phyloP scores from a whole-genome alignment of 345 rosid species.

The Leavenworthia alabamica region DNA sequence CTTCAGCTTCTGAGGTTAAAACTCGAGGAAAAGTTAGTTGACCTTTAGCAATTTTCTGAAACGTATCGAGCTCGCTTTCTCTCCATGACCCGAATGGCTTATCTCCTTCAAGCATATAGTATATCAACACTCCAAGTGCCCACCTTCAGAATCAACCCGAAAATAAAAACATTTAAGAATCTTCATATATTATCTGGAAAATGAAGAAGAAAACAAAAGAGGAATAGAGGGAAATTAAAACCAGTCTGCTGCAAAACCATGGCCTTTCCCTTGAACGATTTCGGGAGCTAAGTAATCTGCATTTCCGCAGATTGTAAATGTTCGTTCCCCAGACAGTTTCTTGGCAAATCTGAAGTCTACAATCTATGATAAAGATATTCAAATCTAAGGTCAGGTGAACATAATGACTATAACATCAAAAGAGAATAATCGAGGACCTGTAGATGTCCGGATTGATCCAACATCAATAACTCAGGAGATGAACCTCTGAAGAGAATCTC shows the following conservation, averaged over 20 bases:
- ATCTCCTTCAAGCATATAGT: slow-evolving; percentile 72
- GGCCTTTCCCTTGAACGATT: slow-evolving; percentile 84
- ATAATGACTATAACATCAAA: neutral
- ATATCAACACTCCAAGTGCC: slow-evolving; percentile 84
- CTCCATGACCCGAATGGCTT: slow-evolving; percentile 89
- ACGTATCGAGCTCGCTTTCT: slow-evolving; percentile 65
- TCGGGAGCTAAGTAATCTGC: slow-evolving; percentile 83
- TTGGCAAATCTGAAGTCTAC: slow-evolving; percentile 88
- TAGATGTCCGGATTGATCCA: slow-evolving; percentile 71
- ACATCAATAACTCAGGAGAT: slow-evolving; percentile 75
- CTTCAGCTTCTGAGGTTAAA: slow-evolving; percentile 55
- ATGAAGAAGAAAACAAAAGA: neutral
- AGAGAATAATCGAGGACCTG: slow-evolving; percentile 37
- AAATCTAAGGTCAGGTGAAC: neutral
- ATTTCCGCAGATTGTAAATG: slow-evolving; percentile 86
- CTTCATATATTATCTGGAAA: neutral
- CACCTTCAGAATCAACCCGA: slow-evolving; percentile 42
- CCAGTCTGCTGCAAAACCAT: slow-evolving; percentile 85
- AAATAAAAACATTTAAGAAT: neutral
- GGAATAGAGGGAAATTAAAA: slow-evolving; percentile 20
- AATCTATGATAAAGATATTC: slow-evolving; percentile 36
- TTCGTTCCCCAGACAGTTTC: slow-evolving; percentile 55
- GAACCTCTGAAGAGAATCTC: slow-evolving; percentile 80
- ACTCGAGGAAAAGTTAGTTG: slow-evolving; percentile 51
- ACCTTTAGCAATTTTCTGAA: slow-evolving; percentile 74